Evolutionary conservation across 768 basidiomycete genomes (phyloP), one percentile per base, ranked within the genome.

Genomic region (Mrakia blollopis): DNA sequence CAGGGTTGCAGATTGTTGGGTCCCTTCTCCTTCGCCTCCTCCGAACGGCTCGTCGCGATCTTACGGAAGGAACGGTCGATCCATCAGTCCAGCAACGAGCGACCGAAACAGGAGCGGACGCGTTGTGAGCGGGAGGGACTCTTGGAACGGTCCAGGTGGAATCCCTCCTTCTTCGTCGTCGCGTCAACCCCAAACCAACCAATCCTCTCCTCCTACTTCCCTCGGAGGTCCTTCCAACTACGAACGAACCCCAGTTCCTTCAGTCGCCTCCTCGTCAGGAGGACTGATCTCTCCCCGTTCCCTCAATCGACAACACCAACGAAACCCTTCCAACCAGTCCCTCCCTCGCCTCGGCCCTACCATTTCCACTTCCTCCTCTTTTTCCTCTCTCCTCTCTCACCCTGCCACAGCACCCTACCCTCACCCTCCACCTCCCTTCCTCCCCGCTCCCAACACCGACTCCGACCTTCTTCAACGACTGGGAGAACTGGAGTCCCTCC

Each of bases 391-490:
- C 47, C 41, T 23, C 28, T 50, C 50, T 13, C 30, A 21, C 16
- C 41, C 69, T 18, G 30, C 50, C 41, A 30, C 25, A 5, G 35
- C 50, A 32, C 71, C 50, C 14, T 50, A 37, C 50, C 71, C 71
- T 23, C 47, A 39, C n/a, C 71, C 52, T 52, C 71, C 71, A 3
- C 71, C 71, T 4, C 54, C 50, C 35, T 60, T 72, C 47, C 7
- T 28, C 23, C 52, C 47, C 28, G 47, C 30, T 52, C 52, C 71
- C 28, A 32, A 52, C 28, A 50, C 71, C 18, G 52, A 47, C 25
- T 13, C 28, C 3, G 54, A 60, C n/a, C 71, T 72, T 30, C 32
- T 52, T 6, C 52, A 54, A 32, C 50, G 71, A 18, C 35, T 72
- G 0, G 18, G 21, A 54, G 52, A 72, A 37, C 71, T 72, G 54